Percentiles rank a stretch among this genome's conserved stretches.
Conservation (phyloP, 768 basidiomycete species). For the Mycena chlorophos region DNA sequence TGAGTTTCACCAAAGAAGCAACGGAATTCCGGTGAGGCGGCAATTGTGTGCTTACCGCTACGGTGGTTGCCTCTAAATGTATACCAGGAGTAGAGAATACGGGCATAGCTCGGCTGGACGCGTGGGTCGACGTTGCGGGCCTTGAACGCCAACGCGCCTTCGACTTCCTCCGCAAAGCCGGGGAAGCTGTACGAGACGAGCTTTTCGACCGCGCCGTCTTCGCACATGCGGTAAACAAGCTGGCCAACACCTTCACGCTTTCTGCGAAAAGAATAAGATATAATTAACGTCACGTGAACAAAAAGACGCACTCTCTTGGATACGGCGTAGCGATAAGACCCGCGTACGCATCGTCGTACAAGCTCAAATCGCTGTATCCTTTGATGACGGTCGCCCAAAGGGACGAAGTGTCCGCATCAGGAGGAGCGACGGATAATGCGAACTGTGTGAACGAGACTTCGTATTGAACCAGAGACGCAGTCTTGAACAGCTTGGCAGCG, state of each 20-base stretch:
- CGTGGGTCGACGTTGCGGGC: constrained; percentile 92
- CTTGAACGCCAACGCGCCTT: constrained; percentile 86
- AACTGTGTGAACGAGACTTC: constrained; percentile 77
- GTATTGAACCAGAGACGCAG: constrained; percentile 50
- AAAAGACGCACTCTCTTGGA: constrained; percentile 68
- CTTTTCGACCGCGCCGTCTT: constrained; percentile 75
- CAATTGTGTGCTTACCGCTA: too few relatives aligned
- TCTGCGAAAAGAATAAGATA: constrained; percentile 42
- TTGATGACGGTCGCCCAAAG: constrained; percentile 81
- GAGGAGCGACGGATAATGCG: constrained; percentile 70
- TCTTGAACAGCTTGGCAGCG: constrained; percentile 72
- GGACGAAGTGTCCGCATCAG: constrained; percentile 55
- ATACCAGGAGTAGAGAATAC: constrained; percentile 94
- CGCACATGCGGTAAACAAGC: constrained; percentile 90
- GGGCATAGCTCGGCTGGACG: constrained; percentile 79
- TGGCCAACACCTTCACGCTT: constrained; percentile 80
- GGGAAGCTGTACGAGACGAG: constrained; percentile 84
- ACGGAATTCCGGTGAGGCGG: too few relatives aligned
- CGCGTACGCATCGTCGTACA: constrained; percentile 88
- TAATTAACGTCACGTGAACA: constrained; percentile 1
- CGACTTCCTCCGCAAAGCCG: constrained; percentile 83
- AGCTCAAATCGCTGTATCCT: constrained; percentile 68
- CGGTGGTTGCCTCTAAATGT: constrained; percentile 85
- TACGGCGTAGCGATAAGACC: constrained; percentile 73
- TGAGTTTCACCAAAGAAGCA: constrained; percentile 19